Evolutionary conservation across 1,284 basidiomycete species (phyloP).

Genomic region (Ceraceosorus guamensis): DNA sequence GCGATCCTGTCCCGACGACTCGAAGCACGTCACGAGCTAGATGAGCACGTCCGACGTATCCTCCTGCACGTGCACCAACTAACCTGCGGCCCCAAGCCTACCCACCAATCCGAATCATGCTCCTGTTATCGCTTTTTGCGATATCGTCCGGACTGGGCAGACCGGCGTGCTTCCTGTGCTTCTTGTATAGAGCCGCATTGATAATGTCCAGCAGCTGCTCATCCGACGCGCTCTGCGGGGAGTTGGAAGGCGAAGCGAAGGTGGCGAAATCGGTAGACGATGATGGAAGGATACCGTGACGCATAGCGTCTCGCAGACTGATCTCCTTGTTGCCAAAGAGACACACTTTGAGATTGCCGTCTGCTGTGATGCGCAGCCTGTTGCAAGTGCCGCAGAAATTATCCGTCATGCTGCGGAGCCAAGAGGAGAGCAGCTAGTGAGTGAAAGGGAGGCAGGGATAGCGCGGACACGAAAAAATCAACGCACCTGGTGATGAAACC

Average conservation of each 20-base stretch:
- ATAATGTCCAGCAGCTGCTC: slow-evolving; percentile 61
- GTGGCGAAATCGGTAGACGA: slow-evolving; percentile 10
- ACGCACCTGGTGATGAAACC: slow-evolving; percentile 63
- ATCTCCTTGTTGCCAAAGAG: slow-evolving; percentile 78
- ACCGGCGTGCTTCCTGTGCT: slow-evolving; percentile 70
- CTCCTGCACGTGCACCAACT: too few relatives aligned
- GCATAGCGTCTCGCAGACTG: slow-evolving; percentile 68
- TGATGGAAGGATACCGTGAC: slow-evolving; percentile 45
- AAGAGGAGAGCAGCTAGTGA: not conserved
- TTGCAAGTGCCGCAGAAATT: slow-evolving; percentile 83
- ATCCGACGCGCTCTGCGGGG: too few relatives aligned
- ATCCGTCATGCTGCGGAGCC: slow-evolving; percentile 56
- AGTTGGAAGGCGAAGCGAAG: too few relatives aligned
- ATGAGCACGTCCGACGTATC: too few relatives aligned
- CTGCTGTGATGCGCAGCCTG: slow-evolving; percentile 71
- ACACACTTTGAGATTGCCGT: slow-evolving; percentile 84
- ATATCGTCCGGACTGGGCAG: slow-evolving; percentile 33
- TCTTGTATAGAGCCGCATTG: slow-evolving; percentile 61
- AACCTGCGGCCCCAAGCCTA: too few relatives aligned
- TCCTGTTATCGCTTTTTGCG: slow-evolving; percentile 45
- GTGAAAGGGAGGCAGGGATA: too few relatives aligned
- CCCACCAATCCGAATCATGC: slow-evolving; percentile 79
- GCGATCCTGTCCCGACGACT: not conserved
- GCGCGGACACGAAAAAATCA: too few relatives aligned
- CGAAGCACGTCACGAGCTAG: too few relatives aligned